Conservation (phyloP, 441 rosid genomes). For the Erodium chrysanthum region DNA sequence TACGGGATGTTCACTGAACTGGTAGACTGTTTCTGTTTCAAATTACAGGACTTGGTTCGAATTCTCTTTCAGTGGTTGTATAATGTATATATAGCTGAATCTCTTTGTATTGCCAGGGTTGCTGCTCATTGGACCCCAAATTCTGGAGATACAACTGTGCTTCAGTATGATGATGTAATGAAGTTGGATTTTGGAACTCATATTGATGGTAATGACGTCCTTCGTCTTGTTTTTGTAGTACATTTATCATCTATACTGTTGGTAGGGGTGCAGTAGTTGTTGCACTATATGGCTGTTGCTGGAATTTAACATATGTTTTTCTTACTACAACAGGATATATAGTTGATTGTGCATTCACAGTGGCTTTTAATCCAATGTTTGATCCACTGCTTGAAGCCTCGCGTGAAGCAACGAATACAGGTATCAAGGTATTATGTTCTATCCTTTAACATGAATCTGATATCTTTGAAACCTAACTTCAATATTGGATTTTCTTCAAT, state of each 20-base stretch:
- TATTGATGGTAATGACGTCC: slow-evolving; percentile 53
- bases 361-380: slow-evolving; percentile 89
- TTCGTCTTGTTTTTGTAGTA: not conserved
- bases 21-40: slow-evolving; percentile 31
- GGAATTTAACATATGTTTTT: not conserved
- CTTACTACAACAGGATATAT: slow-evolving; percentile 51
- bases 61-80: slow-evolving; percentile 5
- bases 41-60: slow-evolving; percentile 2
- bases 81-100: slow-evolving; percentile 10
- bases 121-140: slow-evolving; percentile 99
- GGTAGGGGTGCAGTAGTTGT: slow-evolving; percentile 6
- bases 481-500: not conserved
- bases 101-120: slow-evolving; percentile 41
- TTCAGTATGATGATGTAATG: slow-evolving; percentile 94
- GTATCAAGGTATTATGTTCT: slow-evolving; percentile 52
- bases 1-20: slow-evolving; percentile 92
- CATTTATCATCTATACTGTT: slow-evolving; percentile 6
- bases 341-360: slow-evolving; percentile 87
- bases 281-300: not conserved
- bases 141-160: slow-evolving; percentile 89
- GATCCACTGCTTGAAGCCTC: slow-evolving; percentile 91
- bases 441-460: not conserved
- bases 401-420: slow-evolving; percentile 90
- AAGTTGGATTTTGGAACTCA: slow-evolving; percentile 96
- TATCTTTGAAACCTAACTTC: not conserved